These are phyloP conservation scores for Cercospora janseana DNA, from an alignment of 2,329 filamentous ascomycete species.

Conservation along the genomic window DNA sequence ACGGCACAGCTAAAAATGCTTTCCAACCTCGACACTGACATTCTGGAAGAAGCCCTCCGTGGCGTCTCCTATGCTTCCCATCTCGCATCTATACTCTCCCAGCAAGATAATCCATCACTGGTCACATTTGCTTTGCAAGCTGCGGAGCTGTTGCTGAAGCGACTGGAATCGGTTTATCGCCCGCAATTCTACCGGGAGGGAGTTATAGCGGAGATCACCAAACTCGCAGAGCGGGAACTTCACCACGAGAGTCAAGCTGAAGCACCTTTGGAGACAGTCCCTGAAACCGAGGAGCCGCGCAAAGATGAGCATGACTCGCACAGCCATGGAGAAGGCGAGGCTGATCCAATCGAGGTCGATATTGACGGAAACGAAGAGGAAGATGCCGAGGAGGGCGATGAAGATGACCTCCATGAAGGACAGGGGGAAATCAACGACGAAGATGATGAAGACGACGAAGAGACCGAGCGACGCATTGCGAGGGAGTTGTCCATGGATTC, in stretches of 20 bases:
- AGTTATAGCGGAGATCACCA: slow-evolving; percentile 85
- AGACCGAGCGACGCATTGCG: slow-evolving; percentile 51
- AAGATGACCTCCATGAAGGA: slow-evolving; percentile 28
- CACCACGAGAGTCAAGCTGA: slow-evolving; percentile 22
- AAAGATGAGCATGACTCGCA: slow-evolving; percentile 52
- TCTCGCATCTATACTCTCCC: slow-evolving; percentile 88
- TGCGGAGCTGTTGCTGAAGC: slow-evolving; percentile 79
- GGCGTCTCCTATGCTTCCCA: slow-evolving; percentile 94
- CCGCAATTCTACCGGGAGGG: slow-evolving; percentile 98
- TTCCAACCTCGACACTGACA: slow-evolving; percentile 81
- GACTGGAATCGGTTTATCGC: slow-evolving; percentile 82
- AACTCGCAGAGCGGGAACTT: slow-evolving; percentile 60
- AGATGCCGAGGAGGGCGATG: slow-evolving; percentile 26
- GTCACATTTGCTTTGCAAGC: slow-evolving; percentile 86
- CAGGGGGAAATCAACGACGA: slow-evolving; percentile 41
- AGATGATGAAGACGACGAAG: slow-evolving; percentile 51
- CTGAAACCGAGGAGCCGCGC: slow-evolving; percentile 37
- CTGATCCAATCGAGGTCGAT: slow-evolving; percentile 28
- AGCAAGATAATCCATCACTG: slow-evolving; percentile 85
- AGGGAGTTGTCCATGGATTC: slow-evolving; percentile 55
- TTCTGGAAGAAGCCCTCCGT: slow-evolving; percentile 80
- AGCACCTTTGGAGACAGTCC: too few relatives aligned
- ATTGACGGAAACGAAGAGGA: slow-evolving; percentile 39
- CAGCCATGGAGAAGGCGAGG: slow-evolving; percentile 46
- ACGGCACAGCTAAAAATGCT: slow-evolving; percentile 98